phyloP scores from a whole-genome alignment of 2,329 filamentous ascomycete genomes.

The Clarireedia hainanense region DNA sequence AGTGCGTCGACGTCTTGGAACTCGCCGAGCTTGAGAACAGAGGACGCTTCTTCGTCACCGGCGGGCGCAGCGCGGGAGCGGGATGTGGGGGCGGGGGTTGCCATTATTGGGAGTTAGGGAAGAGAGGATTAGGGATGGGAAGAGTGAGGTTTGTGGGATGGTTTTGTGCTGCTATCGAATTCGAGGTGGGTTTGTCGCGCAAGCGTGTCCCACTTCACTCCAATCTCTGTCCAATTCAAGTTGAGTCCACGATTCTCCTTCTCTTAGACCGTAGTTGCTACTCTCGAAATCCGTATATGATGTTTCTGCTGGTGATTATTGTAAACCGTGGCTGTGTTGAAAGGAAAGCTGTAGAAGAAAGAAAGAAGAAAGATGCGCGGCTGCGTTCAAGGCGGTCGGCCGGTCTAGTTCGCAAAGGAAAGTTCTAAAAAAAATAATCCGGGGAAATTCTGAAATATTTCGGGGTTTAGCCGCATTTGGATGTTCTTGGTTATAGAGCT shows the following conservation, averaged over 20 bases:
- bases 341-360: not conserved
- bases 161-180: not conserved
- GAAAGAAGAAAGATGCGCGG: not conserved
- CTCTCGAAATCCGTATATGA: too few species aligned
- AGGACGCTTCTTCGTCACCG: constrained; percentile 81
- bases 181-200: too few species aligned
- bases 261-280: too few species aligned
- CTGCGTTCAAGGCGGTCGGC: not conserved
- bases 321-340: too few species aligned
- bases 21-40: constrained; percentile 79
- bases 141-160: not conserved
- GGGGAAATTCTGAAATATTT: not conserved
- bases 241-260: too few species aligned
- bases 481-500: not conserved
- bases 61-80: constrained; percentile 60
- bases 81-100: constrained; percentile 36
- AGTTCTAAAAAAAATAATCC: not conserved
- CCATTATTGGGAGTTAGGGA: not conserved
- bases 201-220: too few species aligned
- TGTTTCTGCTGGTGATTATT: too few species aligned
- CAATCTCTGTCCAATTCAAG: too few species aligned
- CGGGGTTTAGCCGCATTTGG: not conserved
- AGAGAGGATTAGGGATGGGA: not conserved
- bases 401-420: not conserved
- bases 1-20: constrained; percentile 88